A percentile compares a stretch with the other conserved stretches of the same genome.
Evolutionary conservation across 2,329 filamentous ascomycete genomes (phyloP).

Genomic region (Coniochaeta sp.): DNA sequence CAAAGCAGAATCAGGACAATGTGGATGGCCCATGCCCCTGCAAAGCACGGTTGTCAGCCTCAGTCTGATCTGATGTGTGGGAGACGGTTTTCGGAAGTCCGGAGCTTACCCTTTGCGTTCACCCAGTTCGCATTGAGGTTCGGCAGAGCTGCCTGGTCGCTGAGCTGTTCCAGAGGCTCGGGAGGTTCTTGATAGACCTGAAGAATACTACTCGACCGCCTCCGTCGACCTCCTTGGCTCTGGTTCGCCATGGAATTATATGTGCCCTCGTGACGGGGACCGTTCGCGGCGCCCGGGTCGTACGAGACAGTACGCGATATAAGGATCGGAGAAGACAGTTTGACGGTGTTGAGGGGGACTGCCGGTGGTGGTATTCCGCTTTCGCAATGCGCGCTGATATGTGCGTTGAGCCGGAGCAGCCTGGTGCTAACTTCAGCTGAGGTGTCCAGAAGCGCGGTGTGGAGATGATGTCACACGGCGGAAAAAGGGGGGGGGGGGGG

Average conservation of each 20-base stretch:
- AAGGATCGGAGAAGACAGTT: conserved; percentile 86
- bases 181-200: conserved; percentile 92
- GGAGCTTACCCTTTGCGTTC: conserved; percentile 86
- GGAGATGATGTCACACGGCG: conserved; percentile 1
- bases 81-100: too few relatives aligned
- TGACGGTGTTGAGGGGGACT: conserved; percentile 66
- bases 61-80: background rate
- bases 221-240: conserved; percentile 66
- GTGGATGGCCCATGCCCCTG: conserved; percentile 97
- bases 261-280: conserved; percentile 53
- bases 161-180: conserved; percentile 96
- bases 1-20: conserved; percentile 83
- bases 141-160: conserved; percentile 87
- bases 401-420: background rate
- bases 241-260: conserved; percentile 56
- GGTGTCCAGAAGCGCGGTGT: background rate
- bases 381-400: conserved; percentile 15
- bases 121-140: conserved; percentile 99
- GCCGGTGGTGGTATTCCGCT: conserved; percentile 17
- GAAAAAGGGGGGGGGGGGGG: conserved; percentile 1
- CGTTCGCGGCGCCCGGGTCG: conserved; percentile 69
- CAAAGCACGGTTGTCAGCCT: conserved; percentile 9
- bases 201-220: conserved; percentile 90
- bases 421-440: too few relatives aligned
- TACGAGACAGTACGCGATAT: conserved; percentile 87